Conservation (phyloP, 2,329 filamentous ascomycete genomes). For the Bipolaris zeicola region DNA sequence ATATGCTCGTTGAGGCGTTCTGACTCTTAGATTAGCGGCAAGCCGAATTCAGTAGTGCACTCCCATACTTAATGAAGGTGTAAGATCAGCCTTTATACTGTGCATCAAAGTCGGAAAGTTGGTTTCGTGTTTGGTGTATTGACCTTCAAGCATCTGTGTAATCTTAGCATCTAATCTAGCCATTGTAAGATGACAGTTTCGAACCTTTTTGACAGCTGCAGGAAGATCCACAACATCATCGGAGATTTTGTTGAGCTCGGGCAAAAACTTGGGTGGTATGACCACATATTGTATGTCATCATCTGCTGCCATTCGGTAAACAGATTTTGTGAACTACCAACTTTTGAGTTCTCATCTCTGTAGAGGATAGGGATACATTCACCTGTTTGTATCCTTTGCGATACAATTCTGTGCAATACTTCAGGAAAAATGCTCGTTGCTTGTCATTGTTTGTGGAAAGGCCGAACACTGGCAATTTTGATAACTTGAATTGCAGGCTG, state of each 20-base stretch:
- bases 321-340: background rate
- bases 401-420: background rate
- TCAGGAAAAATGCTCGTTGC: background rate
- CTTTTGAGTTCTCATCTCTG: background rate
- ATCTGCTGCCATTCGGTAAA: background rate
- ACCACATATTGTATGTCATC: background rate
- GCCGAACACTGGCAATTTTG: background rate
- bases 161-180: background rate
- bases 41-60: background rate
- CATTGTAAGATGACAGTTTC: background rate
- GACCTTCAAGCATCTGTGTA: background rate
- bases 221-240: background rate
- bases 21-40: background rate
- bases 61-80: background rate
- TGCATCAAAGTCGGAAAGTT: background rate
- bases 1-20: conserved; percentile 17
- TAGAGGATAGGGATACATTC: background rate
- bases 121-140: background rate
- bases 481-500: background rate
- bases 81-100: background rate
- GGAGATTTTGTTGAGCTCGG: background rate
- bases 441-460: background rate
- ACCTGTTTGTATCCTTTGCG: background rate
- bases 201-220: background rate
- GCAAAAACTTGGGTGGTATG: background rate